phyloP scores from a whole-genome alignment of 1,139 yeast genomes.

The Yamadazyma siamensis region DNA sequence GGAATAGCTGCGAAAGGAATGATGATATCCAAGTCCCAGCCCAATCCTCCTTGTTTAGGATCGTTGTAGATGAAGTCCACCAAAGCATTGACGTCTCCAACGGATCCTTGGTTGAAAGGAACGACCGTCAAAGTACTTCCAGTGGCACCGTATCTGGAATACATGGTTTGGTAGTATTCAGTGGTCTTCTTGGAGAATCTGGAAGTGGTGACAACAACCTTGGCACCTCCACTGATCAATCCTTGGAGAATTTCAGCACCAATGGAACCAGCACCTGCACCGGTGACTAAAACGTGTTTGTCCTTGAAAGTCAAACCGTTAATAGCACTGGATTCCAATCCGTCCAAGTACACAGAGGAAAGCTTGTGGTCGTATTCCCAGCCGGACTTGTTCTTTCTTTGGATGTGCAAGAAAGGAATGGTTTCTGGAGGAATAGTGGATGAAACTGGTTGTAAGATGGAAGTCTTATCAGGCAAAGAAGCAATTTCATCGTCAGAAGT shows the following conservation, averaged over 20 bases:
- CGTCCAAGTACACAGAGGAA: conserved; percentile 79
- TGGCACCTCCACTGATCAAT: conserved; percentile 95
- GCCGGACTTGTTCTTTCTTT: conserved; percentile 68
- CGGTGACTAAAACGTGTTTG: conserved; percentile 88
- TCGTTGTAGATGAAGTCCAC: conserved; percentile 83
- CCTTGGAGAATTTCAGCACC: conserved; percentile 98
- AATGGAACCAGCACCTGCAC: conserved; percentile 98
- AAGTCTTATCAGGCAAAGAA: conserved; percentile 70
- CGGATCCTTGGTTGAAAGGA: conserved; percentile 97
- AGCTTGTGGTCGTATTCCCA: conserved; percentile 84
- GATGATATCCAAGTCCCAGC: conserved; percentile 95
- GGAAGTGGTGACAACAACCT: conserved; percentile 93
- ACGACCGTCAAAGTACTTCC: conserved; percentile 93
- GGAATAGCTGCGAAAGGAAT: conserved; percentile 99
- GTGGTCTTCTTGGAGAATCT: conserved; percentile 93
- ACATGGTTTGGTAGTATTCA: conserved; percentile 91
- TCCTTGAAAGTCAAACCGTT: conserved; percentile 88
- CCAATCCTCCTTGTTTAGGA: conserved; percentile 82
- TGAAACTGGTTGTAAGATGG: conserved; percentile 71
- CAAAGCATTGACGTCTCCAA: conserved; percentile 85
- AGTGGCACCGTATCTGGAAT: conserved; percentile 86
- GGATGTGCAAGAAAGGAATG: conserved; percentile 91
- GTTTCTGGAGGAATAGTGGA: conserved; percentile 77
- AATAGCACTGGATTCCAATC: conserved; percentile 88
- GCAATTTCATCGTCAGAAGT: conserved; percentile 70